Evolutionary conservation across 2,329 filamentous ascomycete species (phyloP), one percentile per base, ranked within the genome.

Genomic region (Aspergillus luchuensis): DNA sequence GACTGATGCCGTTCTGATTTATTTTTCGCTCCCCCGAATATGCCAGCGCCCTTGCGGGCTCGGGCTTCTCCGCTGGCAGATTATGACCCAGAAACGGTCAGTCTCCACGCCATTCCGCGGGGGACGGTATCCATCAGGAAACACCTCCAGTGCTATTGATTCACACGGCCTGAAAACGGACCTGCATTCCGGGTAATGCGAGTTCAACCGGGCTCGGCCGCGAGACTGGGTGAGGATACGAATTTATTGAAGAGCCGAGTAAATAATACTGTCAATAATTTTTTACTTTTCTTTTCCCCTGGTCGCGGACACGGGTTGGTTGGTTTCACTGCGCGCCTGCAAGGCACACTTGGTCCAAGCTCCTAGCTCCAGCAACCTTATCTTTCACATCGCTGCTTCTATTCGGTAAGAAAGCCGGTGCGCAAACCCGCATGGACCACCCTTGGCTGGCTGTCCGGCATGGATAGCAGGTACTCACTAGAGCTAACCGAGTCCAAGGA

Each of bases 261-360:
- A n/a, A 43, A 43, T 55, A 55, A 30, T 43, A 25, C n/a, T 17
- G 19, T 43, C 38, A 55, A 43, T 55, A 30, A 45, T 45, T 30
- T 25, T 45, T 50, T 50, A 19, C 21, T 48, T 10, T 36, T 36
- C 45, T 47, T 58, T 58, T 28, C 28, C 21, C 23, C 49, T 23
- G 25, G 38, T 56, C 47, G 53, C 61, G 47, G 56, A 61, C 61
- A 57, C 48, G 58, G 50, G 58, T 28, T 54, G 38, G 38, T 30
- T 60, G 39, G 41, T 51, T 49, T 48, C 59, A 33, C 53, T 43
- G 38, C 41, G 51, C 39, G 33, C 60, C 58, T 63, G 61, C 56
- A 63, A 63, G 61, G 58, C 52, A 63, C 55, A 23, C 47, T 55
- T 63, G 58, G 61, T 47, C 61, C 51, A 51, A 63, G 58, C 61